Evolutionary conservation across 345 rosid genomes (phyloP).

Genomic region (Bretschneidera sinensis): DNA sequence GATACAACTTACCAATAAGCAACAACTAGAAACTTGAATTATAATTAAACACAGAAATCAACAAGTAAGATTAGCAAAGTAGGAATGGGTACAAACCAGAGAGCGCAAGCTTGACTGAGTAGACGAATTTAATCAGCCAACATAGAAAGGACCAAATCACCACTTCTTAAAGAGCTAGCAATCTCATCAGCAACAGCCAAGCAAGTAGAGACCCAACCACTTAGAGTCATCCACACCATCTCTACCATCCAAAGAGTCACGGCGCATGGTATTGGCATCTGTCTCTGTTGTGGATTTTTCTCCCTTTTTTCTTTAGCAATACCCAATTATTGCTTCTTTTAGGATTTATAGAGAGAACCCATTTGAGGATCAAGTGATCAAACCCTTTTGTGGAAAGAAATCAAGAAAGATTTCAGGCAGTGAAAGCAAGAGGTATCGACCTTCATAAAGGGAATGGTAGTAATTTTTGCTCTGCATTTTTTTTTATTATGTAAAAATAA

Average conservation of each 20-base stretch:
- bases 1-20: not conserved
- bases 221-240: slow-evolving; percentile 62
- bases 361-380: not conserved
- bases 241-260: slow-evolving; percentile 54
- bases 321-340: not conserved
- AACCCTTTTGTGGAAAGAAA: not conserved
- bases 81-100: slow-evolving; percentile 20
- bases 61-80: not conserved
- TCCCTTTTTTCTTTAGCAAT: not conserved
- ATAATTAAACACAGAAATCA: not conserved
- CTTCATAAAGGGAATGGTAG: too few species aligned
- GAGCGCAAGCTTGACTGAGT: not conserved
- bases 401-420: not conserved
- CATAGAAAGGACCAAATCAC: slow-evolving; percentile 84
- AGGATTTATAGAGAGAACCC: not conserved
- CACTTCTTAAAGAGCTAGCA: slow-evolving; percentile 65
- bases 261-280: slow-evolving; percentile 58
- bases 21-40: not conserved
- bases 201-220: slow-evolving; percentile 79
- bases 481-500: too few species aligned
- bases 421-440: too few species aligned
- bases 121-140: slow-evolving; percentile 35
- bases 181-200: slow-evolving; percentile 82
- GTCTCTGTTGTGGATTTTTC: not conserved
- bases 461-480: too few species aligned